phyloP scores from a whole-genome alignment of 208 protist species.

The Trypanosoma boissoni region DNA sequence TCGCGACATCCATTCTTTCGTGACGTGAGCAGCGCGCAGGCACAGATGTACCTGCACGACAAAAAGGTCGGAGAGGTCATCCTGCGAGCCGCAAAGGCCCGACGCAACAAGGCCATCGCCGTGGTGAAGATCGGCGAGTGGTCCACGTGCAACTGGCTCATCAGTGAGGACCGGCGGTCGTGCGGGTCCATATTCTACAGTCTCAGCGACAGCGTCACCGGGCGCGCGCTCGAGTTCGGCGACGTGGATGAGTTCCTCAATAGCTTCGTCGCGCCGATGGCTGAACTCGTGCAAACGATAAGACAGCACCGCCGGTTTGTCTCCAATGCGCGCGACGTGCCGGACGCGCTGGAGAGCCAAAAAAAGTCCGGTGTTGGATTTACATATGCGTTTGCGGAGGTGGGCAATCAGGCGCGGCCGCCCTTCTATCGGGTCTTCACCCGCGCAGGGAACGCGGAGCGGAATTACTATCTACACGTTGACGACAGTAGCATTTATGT shows the following conservation, averaged over 20 bases:
- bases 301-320: slow-evolving; percentile 71
- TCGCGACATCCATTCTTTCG: slow-evolving; percentile 78
- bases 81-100: slow-evolving; percentile 44
- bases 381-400: slow-evolving; percentile 74
- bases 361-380: slow-evolving; percentile 36
- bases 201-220: slow-evolving; percentile 53
- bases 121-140: slow-evolving; percentile 71
- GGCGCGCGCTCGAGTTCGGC: slow-evolving; percentile 45
- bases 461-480: slow-evolving; percentile 77
- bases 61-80: slow-evolving; percentile 82
- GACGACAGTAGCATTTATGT: slow-evolving; percentile 66
- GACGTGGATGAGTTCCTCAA: slow-evolving; percentile 79
- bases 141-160: slow-evolving; percentile 64
- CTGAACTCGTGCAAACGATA: slow-evolving; percentile 46
- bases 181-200: slow-evolving; percentile 70
- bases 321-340: slow-evolving; percentile 48
- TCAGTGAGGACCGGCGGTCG: slow-evolving; percentile 61
- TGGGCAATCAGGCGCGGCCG: slow-evolving; percentile 30
- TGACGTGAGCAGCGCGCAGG: slow-evolving; percentile 41
- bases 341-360: slow-evolving; percentile 48
- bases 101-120: slow-evolving; percentile 47
- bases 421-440: slow-evolving; percentile 69
- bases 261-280: slow-evolving; percentile 62
- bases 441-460: slow-evolving; percentile 36
- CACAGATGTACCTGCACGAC: slow-evolving; percentile 57